phyloP scores from a whole-genome alignment of 2,329 filamentous ascomycete species.

The Colletotrichum eremochloae region DNA sequence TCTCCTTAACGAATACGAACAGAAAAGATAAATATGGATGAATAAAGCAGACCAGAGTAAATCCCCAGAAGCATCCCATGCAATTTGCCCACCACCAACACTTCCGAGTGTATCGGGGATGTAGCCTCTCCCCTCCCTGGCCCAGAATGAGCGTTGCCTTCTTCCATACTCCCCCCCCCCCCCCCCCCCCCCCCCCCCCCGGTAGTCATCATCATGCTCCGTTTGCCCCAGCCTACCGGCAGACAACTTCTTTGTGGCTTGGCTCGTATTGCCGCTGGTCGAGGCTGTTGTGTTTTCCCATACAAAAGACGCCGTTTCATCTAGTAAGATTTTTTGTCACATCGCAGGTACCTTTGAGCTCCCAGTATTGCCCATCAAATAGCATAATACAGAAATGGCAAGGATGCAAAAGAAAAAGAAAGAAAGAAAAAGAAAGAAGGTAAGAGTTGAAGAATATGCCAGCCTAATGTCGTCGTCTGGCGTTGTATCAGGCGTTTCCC shows the following conservation, averaged over 20 bases:
- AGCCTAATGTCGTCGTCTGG: conserved; percentile 16
- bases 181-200: not conserved
- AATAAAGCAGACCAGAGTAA: conserved; percentile 18
- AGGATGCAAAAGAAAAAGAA: conserved; percentile 14
- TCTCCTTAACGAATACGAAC: not conserved
- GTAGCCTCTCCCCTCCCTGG: not conserved
- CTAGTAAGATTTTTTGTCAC: conserved; percentile 27
- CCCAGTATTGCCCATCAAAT: conserved; percentile 16
- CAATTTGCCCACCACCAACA: conserved; percentile 19
- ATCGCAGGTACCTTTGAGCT: conserved; percentile 21
- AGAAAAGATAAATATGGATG: not conserved
- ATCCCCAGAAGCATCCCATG: conserved; percentile 15
- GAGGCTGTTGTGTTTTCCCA: conserved; percentile 15
- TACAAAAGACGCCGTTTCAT: conserved; percentile 33
- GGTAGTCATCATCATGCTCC: conserved; percentile 23
- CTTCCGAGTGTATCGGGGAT: conserved; percentile 6
- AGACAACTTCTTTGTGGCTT: conserved; percentile 15
- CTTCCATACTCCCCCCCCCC: not conserved
- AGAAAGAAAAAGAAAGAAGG: not conserved
- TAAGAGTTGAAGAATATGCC: not conserved
- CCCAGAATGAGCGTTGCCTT: not conserved
- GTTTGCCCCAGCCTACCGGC: conserved; percentile 6
- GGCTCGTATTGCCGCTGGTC: not conserved
- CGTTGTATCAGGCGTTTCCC: conserved; percentile 33
- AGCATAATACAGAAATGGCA: conserved; percentile 21